These are phyloP conservation scores for Monosporozyma unispora DNA, from an alignment of 805 yeast species.

Conservation along the genomic window DNA sequence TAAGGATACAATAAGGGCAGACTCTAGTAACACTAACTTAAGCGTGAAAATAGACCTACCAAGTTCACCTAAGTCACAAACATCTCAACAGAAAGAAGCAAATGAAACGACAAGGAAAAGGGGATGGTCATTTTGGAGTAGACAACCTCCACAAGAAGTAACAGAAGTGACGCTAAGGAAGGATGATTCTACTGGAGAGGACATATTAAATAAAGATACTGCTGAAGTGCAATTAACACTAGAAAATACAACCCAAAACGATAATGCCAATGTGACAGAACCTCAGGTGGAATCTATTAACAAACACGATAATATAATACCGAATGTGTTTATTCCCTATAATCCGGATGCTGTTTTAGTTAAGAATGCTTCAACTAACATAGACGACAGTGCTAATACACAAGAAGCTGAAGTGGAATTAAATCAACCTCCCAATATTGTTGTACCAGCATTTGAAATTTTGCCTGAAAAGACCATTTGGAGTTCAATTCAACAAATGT, in stretches of 20 bases:
- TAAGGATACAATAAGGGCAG: background rate
- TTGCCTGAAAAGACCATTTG: constrained; percentile 22
- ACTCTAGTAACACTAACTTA: background rate
- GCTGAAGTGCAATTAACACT: background rate
- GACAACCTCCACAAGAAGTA: background rate
- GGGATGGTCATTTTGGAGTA: constrained; percentile 10
- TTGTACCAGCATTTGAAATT: constrained; percentile 26
- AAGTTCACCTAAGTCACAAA: background rate
- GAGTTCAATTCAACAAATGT: constrained; percentile 14
- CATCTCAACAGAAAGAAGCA: background rate
- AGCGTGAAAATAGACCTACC: background rate
- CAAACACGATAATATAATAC: constrained; percentile 4
- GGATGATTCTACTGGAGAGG: background rate
- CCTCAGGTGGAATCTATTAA: background rate
- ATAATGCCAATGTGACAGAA: background rate
- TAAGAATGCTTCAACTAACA: constrained; percentile 7
- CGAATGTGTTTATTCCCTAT: constrained; percentile 15
- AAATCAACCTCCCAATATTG: constrained; percentile 19
- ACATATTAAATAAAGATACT: background rate
- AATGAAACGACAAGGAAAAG: background rate
- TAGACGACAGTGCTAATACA: background rate
- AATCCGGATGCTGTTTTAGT: constrained; percentile 16
- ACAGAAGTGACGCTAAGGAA: background rate
- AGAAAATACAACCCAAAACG: background rate
- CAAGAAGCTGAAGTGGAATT: background rate